phyloP scores from a whole-genome alignment of 164 flowering plant genomes.

The Stephania yunnanensis region DNA sequence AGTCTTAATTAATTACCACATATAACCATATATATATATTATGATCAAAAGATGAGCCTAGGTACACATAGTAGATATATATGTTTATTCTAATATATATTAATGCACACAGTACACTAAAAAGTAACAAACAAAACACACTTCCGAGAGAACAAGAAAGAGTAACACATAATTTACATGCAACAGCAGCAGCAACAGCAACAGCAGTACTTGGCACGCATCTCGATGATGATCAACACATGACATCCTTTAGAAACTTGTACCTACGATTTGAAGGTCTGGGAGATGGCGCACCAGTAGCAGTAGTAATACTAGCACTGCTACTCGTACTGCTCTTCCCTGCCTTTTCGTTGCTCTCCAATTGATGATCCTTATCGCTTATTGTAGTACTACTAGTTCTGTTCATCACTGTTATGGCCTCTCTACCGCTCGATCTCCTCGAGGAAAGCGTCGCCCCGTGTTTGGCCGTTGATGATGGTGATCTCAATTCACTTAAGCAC shows the following conservation, averaged over 20 bases:
- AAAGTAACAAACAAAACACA: not conserved
- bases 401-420: conserved; percentile 16
- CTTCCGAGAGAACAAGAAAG: not conserved
- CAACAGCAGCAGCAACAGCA: not conserved
- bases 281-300: conserved; percentile 57
- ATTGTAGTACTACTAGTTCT: conserved; percentile 26
- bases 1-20: no score
- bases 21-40: no score
- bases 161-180: not conserved
- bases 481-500: conserved; percentile 68
- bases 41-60: no score
- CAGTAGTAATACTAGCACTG: not conserved
- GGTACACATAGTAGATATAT: not conserved
- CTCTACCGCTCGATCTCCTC: conserved; percentile 1
- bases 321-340: conserved; percentile 35
- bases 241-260: conserved; percentile 98
- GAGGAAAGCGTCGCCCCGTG: conserved; percentile 19
- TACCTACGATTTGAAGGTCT: conserved; percentile 62
- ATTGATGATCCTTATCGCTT: conserved; percentile 40
- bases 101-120: not conserved
- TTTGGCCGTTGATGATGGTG: conserved; percentile 6
- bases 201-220: conserved; percentile 29
- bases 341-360: conserved; percentile 32
- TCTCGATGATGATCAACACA: conserved; percentile 44
- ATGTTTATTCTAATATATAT: not conserved